Evolutionary conservation across 371 early-diverging fungal species (phyloP), one percentile per base, ranked within the genome.

Genomic region (Mortierella sp.): DNA sequence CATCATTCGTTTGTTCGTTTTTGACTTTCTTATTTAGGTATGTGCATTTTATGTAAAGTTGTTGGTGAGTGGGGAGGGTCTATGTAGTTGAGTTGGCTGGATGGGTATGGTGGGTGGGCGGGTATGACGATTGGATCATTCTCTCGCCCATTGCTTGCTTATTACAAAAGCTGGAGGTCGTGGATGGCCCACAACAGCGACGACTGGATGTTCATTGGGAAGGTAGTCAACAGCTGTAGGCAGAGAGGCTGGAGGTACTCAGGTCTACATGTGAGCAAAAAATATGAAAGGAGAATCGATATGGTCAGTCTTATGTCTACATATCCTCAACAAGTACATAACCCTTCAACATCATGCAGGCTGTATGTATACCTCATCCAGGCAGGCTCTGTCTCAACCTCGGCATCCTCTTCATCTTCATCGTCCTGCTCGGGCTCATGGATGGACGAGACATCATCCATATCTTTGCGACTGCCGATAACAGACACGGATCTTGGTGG

Each of bases 201-300:
- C 0, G 83, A 83, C 34, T 83, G 83, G 66, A 83, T 83, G 58
- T 68, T 83, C 83, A 83, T 83, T 3, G 83, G 83, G 76, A 83
- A 83, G 40, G 74, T 83, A 37, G 79, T 78, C 55, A 83, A 52
- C 39, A 83, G 68, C 58, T 78, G 83, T 40, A 83, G 44, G 39
- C 83, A 83, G n/a, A 83, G 78, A 3, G 83, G 83, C 19, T 83
- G 79, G 45, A 83, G 53, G 43, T 83, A 83, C 76, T 83, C 83
- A n/a, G 83, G 79, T 29, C 83, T 83, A 78, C 10, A 16, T 16
- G n/a, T n/a, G 24, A 44, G 26, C 19, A 43, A 29, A 5, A 39
- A 14, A n/a, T 45, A 29, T 26, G 24, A 55, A 52, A 61, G 7
- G 2, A 24, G 14, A 50, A 37, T 19, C n/a, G 43, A 19, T 10